Percentiles rank a stretch among this genome's conserved stretches.
Conservation (phyloP, 352 stramenopile species). For the Phytophthora macrochlamydospora region DNA sequence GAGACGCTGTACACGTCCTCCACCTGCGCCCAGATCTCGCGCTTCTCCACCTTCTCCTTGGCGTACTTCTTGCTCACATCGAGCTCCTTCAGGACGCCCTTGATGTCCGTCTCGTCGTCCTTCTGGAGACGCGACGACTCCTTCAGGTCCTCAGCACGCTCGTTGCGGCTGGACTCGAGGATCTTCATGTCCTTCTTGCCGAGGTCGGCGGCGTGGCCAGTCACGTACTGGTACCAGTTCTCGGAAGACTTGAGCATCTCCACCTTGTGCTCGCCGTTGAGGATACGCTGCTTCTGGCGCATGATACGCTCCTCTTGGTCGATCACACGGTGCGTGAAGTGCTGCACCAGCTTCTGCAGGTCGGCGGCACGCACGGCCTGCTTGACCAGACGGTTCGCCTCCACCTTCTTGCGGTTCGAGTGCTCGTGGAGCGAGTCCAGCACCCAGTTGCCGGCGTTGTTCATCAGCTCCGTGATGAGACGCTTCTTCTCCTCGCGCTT, state of each 20-base stretch:
- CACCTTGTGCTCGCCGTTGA: conserved; percentile 90
- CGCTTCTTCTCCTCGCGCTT: conserved; percentile 90
- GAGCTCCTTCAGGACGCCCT: conserved; percentile 71
- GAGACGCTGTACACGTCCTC: conserved; percentile 85
- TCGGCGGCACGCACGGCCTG: conserved; percentile 84
- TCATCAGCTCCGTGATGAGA: conserved; percentile 86
- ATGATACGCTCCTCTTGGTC: conserved; percentile 91
- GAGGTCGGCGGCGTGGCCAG: conserved; percentile 68
- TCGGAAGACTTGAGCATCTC: conserved; percentile 91
- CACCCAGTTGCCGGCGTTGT: conserved; percentile 88
- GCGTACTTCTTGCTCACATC: conserved; percentile 57
- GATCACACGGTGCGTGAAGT: conserved; percentile 90
- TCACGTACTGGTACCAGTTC: conserved; percentile 91
- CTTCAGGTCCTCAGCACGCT: conserved; percentile 79
- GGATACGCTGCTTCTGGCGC: conserved; percentile 90
- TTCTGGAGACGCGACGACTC: conserved; percentile 83
- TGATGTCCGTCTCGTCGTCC: conserved; percentile 83
- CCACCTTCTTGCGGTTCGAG: conserved; percentile 88
- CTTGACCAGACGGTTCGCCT: conserved; percentile 84
- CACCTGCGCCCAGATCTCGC: conserved; percentile 82
- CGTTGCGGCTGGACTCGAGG: conserved; percentile 65
- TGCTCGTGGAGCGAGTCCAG: conserved; percentile 83
- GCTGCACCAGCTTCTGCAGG: conserved; percentile 87
- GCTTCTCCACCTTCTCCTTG: conserved; percentile 86
- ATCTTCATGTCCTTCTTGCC: conserved; percentile 89